Evolutionary conservation across 768 basidiomycete genomes (phyloP).

Genomic region (Hemileccinum rubropunctum): DNA sequence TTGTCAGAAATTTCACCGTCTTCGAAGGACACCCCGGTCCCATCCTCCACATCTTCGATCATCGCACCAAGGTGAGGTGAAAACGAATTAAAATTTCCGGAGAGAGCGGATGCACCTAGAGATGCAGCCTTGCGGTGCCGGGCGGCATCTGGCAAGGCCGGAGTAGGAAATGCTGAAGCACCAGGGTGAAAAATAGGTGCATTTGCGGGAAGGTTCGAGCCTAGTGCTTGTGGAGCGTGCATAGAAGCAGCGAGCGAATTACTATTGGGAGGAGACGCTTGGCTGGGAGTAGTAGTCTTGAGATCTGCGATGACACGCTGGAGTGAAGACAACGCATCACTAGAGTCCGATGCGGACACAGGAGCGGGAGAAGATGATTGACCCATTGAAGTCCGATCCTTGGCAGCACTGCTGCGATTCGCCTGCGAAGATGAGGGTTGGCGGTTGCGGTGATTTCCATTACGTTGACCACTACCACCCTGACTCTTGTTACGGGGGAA

Average conservation of each 20-base stretch:
- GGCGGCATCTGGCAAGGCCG: slow-evolving; percentile 43
- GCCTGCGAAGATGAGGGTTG: slow-evolving; percentile 59
- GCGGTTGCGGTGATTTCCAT: slow-evolving; percentile 52
- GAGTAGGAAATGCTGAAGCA: slow-evolving; percentile 51
- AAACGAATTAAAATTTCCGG: slow-evolving; percentile 65
- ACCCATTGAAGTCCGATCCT: slow-evolving; percentile 43
- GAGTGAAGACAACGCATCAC: slow-evolving; percentile 81
- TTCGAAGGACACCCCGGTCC: slow-evolving; percentile 48
- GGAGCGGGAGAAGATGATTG: slow-evolving; percentile 46
- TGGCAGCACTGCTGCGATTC: slow-evolving; percentile 48
- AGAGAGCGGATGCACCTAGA: slow-evolving; percentile 55
- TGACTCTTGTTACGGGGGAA: slow-evolving; percentile 51
- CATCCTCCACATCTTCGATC: slow-evolving; percentile 80
- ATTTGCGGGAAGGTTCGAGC: slow-evolving; percentile 58
- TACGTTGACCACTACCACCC: slow-evolving; percentile 43
- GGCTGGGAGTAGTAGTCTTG: slow-evolving; percentile 73
- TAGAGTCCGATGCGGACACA: slow-evolving; percentile 56
- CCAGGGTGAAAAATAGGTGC: slow-evolving; percentile 77
- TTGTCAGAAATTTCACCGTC: slow-evolving; percentile 77
- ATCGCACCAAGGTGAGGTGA: slow-evolving; percentile 80
- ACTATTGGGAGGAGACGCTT: slow-evolving; percentile 33
- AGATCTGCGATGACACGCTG: slow-evolving; percentile 94
- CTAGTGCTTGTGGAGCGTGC: slow-evolving; percentile 42
- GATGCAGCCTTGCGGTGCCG: slow-evolving; percentile 84
- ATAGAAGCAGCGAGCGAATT: slow-evolving; percentile 43